Evolutionary conservation across 768 basidiomycete genomes (phyloP).

Genomic region (Tephrocybe sp.): DNA sequence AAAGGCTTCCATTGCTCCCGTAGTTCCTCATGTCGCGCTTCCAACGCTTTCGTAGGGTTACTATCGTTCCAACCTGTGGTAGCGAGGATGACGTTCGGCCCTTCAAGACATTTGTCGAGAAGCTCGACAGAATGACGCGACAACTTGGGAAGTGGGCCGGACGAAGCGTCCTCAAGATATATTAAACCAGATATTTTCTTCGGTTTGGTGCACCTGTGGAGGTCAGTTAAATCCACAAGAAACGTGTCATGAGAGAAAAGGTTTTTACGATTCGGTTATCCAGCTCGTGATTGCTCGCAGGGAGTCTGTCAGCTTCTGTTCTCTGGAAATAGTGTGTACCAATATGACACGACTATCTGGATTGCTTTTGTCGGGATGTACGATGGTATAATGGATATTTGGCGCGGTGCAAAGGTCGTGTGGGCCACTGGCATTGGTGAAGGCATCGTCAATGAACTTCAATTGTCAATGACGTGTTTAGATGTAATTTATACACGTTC

Average conservation of each 20-base stretch:
- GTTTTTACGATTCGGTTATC: background rate
- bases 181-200: slow-evolving; percentile 4
- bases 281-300: background rate
- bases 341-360: background rate
- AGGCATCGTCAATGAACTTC: background rate
- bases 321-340: background rate
- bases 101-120: background rate
- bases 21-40: background rate
- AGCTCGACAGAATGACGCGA: background rate
- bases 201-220: background rate
- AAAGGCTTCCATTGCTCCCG: background rate
- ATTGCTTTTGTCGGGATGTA: background rate
- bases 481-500: too few species aligned
- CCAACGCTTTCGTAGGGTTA: background rate
- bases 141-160: background rate
- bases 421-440: background rate
- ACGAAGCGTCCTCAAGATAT: background rate
- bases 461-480: too few species aligned
- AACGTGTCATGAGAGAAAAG: background rate
- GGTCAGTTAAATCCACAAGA: background rate
- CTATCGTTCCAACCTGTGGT: background rate
- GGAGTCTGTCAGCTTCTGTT: background rate
- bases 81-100: background rate
- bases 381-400: background rate
- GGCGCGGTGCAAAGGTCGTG: background rate